These are phyloP conservation scores for Kwoniella newhampshirensis DNA, from an alignment of 768 basidiomycete genomes.

Conservation along the genomic window DNA sequence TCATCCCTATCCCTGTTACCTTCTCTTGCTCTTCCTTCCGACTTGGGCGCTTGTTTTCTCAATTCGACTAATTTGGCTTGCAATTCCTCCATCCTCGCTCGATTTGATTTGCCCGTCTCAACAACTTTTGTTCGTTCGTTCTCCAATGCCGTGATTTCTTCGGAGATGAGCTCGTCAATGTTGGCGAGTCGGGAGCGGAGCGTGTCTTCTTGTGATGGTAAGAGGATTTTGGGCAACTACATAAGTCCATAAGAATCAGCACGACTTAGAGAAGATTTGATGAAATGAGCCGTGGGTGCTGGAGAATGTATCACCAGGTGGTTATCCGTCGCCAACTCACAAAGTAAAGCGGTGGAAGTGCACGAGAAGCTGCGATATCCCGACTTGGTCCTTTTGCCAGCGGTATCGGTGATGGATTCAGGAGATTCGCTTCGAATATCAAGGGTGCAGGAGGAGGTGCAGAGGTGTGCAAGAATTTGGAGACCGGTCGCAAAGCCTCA, in stretches of 20 bases:
- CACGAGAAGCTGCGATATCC: conserved; percentile 27
- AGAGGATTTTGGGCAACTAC: conserved; percentile 47
- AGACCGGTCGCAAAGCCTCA: conserved; percentile 37
- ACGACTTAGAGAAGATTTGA: background rate
- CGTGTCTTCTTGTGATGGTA: conserved; percentile 41
- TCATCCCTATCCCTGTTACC: conserved; percentile 29
- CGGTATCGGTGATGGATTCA: conserved; percentile 49
- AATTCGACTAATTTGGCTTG: conserved; percentile 28
- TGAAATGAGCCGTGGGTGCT: background rate
- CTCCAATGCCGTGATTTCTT: conserved; percentile 26
- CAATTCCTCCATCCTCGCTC: conserved; percentile 35
- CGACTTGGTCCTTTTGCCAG: conserved; percentile 40
- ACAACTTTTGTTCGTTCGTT: conserved; percentile 31
- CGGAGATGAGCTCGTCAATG: conserved; percentile 39
- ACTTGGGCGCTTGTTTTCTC: conserved; percentile 15
- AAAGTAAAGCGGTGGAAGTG: conserved; percentile 45
- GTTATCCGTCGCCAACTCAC: too few species aligned
- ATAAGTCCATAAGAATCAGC: background rate
- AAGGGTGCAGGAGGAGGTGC: conserved; percentile 22
- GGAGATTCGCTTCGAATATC: conserved; percentile 31
- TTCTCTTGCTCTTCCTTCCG: background rate
- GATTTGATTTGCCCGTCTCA: conserved; percentile 18
- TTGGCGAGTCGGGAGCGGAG: conserved; percentile 34
- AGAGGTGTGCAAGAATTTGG: conserved; percentile 46
- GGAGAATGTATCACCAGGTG: too few species aligned